Evolutionary conservation across 1,284 basidiomycete species (phyloP).

Genomic region (Moniliella sp.): DNA sequence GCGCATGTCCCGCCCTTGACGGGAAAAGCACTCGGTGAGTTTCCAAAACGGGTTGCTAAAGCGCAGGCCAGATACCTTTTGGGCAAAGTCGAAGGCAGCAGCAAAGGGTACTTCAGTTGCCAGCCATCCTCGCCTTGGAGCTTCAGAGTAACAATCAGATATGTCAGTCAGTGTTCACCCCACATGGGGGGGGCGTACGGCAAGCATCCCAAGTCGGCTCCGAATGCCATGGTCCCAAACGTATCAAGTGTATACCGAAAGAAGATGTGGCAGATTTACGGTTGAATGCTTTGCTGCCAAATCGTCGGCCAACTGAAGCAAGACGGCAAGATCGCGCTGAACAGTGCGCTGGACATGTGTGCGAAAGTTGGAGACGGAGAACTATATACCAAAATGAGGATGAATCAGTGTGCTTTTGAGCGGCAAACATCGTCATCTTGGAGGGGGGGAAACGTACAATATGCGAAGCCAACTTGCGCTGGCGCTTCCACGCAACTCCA

Average conservation of each 20-base stretch:
- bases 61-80: constrained; percentile 11
- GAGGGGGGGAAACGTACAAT: too few species aligned
- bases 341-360: too few species aligned
- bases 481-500: neutral
- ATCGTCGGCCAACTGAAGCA: too few species aligned
- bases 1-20: constrained; percentile 8
- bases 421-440: too few species aligned
- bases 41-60: constrained; percentile 8
- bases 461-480: constrained; percentile 11
- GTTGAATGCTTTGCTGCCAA: too few species aligned
- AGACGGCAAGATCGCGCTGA: too few species aligned
- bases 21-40: constrained; percentile 8
- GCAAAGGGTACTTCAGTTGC: constrained; percentile 9
- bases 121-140: constrained; percentile 4
- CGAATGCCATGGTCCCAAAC: constrained; percentile 16
- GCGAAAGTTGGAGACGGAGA: too few species aligned
- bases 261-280: too few species aligned
- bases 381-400: too few species aligned
- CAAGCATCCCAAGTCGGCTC: constrained; percentile 10
- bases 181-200: neutral
- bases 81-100: constrained; percentile 13
- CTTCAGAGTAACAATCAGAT: too few species aligned
- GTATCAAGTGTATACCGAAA: constrained; percentile 18
- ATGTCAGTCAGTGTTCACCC: too few species aligned
- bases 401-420: too few species aligned